Evolutionary conservation across 2,329 filamentous ascomycete species (phyloP).

Genomic region (Mycosphaerella sp.): DNA sequence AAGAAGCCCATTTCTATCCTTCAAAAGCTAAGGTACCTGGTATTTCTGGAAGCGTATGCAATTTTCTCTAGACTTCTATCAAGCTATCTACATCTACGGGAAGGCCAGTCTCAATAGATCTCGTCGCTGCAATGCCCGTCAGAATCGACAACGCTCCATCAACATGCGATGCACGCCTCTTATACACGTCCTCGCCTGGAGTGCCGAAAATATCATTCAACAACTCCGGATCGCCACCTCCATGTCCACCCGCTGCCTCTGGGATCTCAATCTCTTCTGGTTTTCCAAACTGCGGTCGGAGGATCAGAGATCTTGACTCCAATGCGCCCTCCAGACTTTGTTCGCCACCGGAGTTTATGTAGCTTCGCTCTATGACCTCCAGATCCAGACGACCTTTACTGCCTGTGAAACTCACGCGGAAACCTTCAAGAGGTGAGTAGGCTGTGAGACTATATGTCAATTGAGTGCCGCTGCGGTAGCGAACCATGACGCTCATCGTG

Average conservation of each 20-base stretch:
- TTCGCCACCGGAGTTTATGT: slow-evolving; percentile 53
- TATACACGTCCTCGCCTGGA: slow-evolving; percentile 40
- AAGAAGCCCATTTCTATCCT: no score
- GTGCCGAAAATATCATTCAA: slow-evolving; percentile 54
- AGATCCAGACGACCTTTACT: slow-evolving; percentile 55
- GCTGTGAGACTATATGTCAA: slow-evolving; percentile 56
- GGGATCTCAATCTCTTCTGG: slow-evolving; percentile 51
- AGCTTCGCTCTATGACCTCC: slow-evolving; percentile 58
- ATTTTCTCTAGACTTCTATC: background rate
- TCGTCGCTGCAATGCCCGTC: slow-evolving; percentile 4
- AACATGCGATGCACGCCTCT: slow-evolving; percentile 4
- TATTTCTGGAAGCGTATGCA: no score
- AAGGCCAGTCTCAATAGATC: background rate
- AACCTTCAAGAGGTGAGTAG: slow-evolving; percentile 59
- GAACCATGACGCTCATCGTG: slow-evolving; percentile 56
- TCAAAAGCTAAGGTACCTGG: no score
- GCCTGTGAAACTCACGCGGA: slow-evolving; percentile 54
- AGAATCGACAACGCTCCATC: slow-evolving; percentile 7
- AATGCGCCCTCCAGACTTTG: slow-evolving; percentile 51
- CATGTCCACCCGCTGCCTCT: slow-evolving; percentile 51
- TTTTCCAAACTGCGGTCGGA: slow-evolving; percentile 53
- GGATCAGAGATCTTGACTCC: slow-evolving; percentile 45
- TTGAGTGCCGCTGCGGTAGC: slow-evolving; percentile 52
- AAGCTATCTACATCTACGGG: background rate
- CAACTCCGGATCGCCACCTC: slow-evolving; percentile 54